Percentiles rank a stretch among this genome's conserved stretches.
phyloP scores from a whole-genome alignment of 2,329 filamentous ascomycete species.

The Exophiala sp. region DNA sequence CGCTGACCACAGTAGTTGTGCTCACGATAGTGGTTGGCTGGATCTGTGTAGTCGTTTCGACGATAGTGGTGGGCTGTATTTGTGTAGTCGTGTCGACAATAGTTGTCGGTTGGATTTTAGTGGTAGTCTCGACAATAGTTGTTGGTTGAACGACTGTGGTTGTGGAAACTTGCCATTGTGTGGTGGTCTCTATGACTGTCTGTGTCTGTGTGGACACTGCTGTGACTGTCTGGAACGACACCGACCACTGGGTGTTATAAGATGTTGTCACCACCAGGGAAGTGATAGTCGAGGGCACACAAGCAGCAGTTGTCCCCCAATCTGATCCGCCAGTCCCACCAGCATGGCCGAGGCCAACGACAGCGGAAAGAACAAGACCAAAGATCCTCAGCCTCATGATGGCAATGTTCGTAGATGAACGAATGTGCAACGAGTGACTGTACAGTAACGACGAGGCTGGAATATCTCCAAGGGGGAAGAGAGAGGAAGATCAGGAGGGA shows the following conservation, averaged over 20 bases:
- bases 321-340: slow-evolving; percentile 1
- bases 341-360: slow-evolving; percentile 3
- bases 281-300: background rate
- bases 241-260: background rate
- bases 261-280: no score
- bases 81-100: background rate
- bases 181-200: slow-evolving; percentile 7
- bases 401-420: slow-evolving; percentile 5
- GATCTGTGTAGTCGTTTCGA: background rate
- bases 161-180: background rate
- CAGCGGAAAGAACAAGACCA: slow-evolving; percentile 1
- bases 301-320: background rate
- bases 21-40: background rate
- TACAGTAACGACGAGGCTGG: slow-evolving; percentile 1
- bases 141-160: background rate
- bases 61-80: slow-evolving; percentile 3
- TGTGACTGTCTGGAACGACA: background rate
- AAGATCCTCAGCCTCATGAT: slow-evolving; percentile 9
- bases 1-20: background rate
- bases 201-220: background rate
- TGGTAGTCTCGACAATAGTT: background rate
- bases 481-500: background rate
- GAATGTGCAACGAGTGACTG: slow-evolving; percentile 14
- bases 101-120: background rate
- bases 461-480: background rate